Evolutionary conservation across 192 early-diverging fungal genomes (phyloP), one percentile per base, ranked within the genome.

Genomic region (Linnemannia zychae): DNA sequence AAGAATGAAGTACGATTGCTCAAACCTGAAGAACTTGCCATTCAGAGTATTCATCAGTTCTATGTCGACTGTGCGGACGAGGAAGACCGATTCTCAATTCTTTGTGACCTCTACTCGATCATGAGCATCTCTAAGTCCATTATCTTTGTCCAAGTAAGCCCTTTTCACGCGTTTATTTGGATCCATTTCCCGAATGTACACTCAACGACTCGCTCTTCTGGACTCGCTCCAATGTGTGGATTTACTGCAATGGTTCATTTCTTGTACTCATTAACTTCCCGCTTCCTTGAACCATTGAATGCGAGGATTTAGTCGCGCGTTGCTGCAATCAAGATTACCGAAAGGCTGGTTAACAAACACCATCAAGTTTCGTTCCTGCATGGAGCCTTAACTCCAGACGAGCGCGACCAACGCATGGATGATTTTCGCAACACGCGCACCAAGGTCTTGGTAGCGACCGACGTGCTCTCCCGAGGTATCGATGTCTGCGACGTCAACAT

Each of bases 71-170:
- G 98, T 84, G 91, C 88, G 44, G 87, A 89, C 75, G 93, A 92
- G 60, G 78, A 92, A 16, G 95, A 98, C 87, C 98, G 98, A 79
- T 90, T 94, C 53, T 88, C 94, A 57, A 90, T 93, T 0, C 86
- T 97, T 13, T 87, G 86, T n/a, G 90, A 87, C 63, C 86, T 97
- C 6, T 97, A 96, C 67, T 89, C 91, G 28, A 84, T 99, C 57
- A 88, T 98, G 86, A 97, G 97, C 3, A 94, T 99, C 9, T 93
- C 96, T 12, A 98, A 99, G 89, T 97, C 96, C 81, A 99, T 99
- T 48, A 97, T 99, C 53, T 99, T 99, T 89, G 96, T 96, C 33
- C 86, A 91, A 77, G 95, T 95, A 89, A 77, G 82, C 57, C 50
- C 4, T 81, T 53, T 24, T 37, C n/a, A 7, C n/a, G n/a, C 92